These are phyloP conservation scores for Aspergillus steynii DNA, from an alignment of 495 filamentous ascomycete genomes.

Conservation along the genomic window DNA sequence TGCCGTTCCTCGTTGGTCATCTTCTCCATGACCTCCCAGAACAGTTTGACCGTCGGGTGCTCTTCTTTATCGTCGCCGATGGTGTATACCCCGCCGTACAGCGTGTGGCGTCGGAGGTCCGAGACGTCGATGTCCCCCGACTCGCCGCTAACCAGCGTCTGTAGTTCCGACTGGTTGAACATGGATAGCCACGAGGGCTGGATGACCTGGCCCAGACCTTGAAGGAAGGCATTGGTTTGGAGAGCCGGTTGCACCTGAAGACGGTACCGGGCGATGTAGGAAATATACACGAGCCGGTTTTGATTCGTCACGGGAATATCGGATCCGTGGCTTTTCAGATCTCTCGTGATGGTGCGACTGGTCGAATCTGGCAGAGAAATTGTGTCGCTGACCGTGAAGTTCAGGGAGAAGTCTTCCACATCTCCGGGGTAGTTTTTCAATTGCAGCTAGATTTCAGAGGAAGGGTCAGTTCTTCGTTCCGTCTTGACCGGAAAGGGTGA, in stretches of 20 bases:
- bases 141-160: conserved; percentile 88
- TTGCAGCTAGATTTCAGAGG: conserved; percentile 48
- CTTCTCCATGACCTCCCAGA: conserved; percentile 86
- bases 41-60: conserved; percentile 79
- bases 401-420: conserved; percentile 74
- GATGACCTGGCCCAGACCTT: conserved; percentile 83
- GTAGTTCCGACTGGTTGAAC: conserved; percentile 96
- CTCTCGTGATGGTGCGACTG: conserved; percentile 58
- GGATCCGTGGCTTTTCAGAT: conserved; percentile 73
- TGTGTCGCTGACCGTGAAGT: conserved; percentile 88
- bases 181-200: conserved; percentile 91
- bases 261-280: conserved; percentile 82
- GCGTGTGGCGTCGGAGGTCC: conserved; percentile 83
- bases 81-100: conserved; percentile 82
- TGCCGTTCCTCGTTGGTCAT: conserved; percentile 73
- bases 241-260: conserved; percentile 71
- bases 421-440: conserved; percentile 88
- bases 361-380: conserved; percentile 55
- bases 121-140: conserved; percentile 80
- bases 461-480: not conserved
- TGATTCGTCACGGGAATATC: conserved; percentile 83
- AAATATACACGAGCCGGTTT: conserved; percentile 92
- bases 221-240: conserved; percentile 86
- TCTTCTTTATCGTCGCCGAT: conserved; percentile 86
- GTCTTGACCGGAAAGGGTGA: not conserved